These are phyloP conservation scores for Naganishia friedmannii DNA, from an alignment of 768 basidiomycete genomes.

Conservation along the genomic window DNA sequence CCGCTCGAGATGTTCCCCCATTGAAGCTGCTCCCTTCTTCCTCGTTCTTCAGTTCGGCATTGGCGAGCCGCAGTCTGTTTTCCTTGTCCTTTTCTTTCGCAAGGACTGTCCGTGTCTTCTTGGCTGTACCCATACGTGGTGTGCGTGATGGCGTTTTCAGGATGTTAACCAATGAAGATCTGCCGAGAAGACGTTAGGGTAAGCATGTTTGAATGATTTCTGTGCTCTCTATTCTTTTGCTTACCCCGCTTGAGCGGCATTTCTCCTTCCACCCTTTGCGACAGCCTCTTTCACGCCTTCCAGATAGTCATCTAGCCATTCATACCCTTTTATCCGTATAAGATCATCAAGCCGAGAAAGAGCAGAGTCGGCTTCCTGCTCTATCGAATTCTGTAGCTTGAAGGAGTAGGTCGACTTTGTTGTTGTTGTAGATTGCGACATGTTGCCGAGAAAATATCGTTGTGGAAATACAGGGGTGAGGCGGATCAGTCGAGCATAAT, in stretches of 20 bases:
- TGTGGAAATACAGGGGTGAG: not conserved
- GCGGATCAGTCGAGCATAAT: not conserved
- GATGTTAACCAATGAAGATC: constrained; percentile 36
- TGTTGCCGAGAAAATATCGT: constrained; percentile 6
- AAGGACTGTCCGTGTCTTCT: constrained; percentile 47
- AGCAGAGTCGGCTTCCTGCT: constrained; percentile 34
- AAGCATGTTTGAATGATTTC: not conserved
- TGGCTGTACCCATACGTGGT: constrained; percentile 36
- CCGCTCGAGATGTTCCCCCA: not conserved
- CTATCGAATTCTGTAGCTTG: constrained; percentile 38
- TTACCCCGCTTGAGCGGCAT: constrained; percentile 21
- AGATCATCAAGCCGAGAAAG: constrained; percentile 40
- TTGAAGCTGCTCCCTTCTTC: not conserved
- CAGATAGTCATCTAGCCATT: constrained; percentile 49
- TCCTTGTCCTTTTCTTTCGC: constrained; percentile 42
- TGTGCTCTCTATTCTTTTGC: not conserved
- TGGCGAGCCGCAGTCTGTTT: constrained; percentile 36
- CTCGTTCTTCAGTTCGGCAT: constrained; percentile 28
- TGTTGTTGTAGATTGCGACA: constrained; percentile 9
- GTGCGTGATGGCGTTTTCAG: constrained; percentile 48
- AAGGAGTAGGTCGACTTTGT: constrained; percentile 35
- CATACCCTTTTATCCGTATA: constrained; percentile 45
- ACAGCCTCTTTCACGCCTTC: constrained; percentile 37
- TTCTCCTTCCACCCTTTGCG: constrained; percentile 23
- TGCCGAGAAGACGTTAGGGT: not conserved